Conservation (phyloP, 768 basidiomycete species). For the Boletus edulis region DNA sequence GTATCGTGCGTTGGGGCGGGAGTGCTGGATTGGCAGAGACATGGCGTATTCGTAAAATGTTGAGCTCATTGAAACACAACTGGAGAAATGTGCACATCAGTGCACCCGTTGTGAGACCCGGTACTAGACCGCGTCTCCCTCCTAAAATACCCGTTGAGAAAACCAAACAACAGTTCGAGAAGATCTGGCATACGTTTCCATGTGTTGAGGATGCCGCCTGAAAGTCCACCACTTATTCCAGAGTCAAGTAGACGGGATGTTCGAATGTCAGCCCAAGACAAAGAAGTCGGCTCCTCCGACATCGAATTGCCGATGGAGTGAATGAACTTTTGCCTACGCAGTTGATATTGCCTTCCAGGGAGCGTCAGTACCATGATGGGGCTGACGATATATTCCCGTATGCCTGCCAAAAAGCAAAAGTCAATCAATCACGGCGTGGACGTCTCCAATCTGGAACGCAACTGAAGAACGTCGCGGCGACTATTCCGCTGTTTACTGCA, state of each 20-base stretch:
- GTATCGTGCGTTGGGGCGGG: neutral
- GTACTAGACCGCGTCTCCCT: constrained; percentile 52
- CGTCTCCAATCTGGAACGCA: constrained; percentile 22
- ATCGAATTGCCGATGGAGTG: constrained; percentile 23
- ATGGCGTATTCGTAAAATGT: constrained; percentile 57
- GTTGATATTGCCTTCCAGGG: constrained; percentile 47
- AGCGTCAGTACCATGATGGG: constrained; percentile 52
- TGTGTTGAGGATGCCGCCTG: constrained; percentile 59
- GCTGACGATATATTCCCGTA: constrained; percentile 73
- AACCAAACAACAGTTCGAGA: neutral
- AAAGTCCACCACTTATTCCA: constrained; percentile 65
- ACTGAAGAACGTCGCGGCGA: constrained; percentile 80
- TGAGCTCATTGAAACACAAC: constrained; percentile 66
- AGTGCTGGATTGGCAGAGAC: constrained; percentile 34
- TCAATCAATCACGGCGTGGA: neutral
- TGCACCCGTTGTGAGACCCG: constrained; percentile 61
- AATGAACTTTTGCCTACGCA: constrained; percentile 34
- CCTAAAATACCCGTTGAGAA: constrained; percentile 40
- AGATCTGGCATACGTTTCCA: constrained; percentile 49
- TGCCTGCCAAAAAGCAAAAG: constrained; percentile 40
- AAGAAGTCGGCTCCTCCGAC: constrained; percentile 1
- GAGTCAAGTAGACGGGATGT: constrained; percentile 65
- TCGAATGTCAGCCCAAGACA: constrained; percentile 55
- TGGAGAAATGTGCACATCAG: constrained; percentile 63
- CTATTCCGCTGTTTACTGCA: constrained; percentile 69